Conservation (phyloP, 495 filamentous ascomycete species). For the Penicillium soppii region DNA sequence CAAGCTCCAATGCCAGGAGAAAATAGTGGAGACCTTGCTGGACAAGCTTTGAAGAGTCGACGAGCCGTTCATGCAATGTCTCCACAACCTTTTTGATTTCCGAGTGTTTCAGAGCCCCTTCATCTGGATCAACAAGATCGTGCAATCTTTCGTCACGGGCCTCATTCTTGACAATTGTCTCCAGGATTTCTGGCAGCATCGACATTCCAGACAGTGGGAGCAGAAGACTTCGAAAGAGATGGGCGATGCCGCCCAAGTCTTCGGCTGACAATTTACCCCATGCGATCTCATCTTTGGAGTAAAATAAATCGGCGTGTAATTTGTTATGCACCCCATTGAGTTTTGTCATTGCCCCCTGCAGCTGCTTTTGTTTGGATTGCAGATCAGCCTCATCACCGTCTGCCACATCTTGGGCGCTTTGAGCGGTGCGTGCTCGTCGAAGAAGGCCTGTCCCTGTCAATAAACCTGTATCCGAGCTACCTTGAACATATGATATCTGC, state of each 20-base stretch:
- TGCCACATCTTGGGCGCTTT: conserved; percentile 17
- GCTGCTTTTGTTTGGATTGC: conserved; percentile 30
- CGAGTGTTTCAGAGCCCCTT: conserved; percentile 31
- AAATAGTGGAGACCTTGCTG: conserved; percentile 26
- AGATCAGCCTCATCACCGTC: conserved; percentile 38
- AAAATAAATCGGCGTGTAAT: conserved; percentile 62
- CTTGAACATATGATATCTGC: conserved; percentile 58
- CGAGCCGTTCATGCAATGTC: conserved; percentile 58
- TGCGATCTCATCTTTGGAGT: conserved; percentile 70
- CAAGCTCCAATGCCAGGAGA: conserved; percentile 26
- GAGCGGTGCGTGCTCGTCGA: conserved; percentile 25
- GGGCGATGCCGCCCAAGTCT: conserved; percentile 58
- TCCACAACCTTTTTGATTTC: conserved; percentile 49
- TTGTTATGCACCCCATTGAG: conserved; percentile 64
- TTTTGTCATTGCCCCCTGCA: conserved; percentile 48
- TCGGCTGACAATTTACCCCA: conserved; percentile 65
- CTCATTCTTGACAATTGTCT: conserved; percentile 47
- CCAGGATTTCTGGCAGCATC: conserved; percentile 68
- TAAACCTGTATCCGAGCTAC: conserved; percentile 21
- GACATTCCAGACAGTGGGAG: conserved; percentile 67
- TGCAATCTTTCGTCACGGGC: conserved; percentile 7
- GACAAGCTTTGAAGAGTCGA: conserved; percentile 49
- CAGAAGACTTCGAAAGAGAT: conserved; percentile 54
- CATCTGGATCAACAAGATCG: conserved; percentile 23
- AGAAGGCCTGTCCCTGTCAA: conserved; percentile 18